A percentile compares a stretch with the other conserved stretches of the same genome.
Conservation (phyloP, 2,329 filamentous ascomycete genomes). For the Basipetospora chlamydospora region DNA sequence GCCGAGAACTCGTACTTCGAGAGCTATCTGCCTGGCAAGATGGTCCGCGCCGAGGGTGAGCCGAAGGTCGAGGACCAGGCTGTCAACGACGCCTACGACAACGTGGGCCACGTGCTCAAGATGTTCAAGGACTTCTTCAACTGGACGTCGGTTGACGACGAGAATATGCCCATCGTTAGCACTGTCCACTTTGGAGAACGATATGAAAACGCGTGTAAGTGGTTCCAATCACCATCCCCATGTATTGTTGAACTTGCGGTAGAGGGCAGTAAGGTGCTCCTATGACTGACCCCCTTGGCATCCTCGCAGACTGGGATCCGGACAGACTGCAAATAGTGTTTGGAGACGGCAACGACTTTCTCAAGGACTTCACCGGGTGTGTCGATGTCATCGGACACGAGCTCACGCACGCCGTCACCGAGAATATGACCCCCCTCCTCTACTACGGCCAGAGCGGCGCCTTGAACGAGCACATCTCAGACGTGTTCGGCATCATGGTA, state of each 20-base stretch:
- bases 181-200: slow-evolving; percentile 35
- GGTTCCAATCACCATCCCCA: too few species aligned
- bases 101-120: slow-evolving; percentile 30
- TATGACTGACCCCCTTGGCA: neutral
- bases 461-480: slow-evolving; percentile 41
- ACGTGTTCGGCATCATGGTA: slow-evolving; percentile 42
- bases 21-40: slow-evolving; percentile 23
- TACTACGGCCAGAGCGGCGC: slow-evolving; percentile 38
- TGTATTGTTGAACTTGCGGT: too few species aligned
- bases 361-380: slow-evolving; percentile 34
- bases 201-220: slow-evolving; percentile 37
- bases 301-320: slow-evolving; percentile 30
- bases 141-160: slow-evolving; percentile 37
- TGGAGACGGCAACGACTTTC: slow-evolving; percentile 36
- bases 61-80: slow-evolving; percentile 22
- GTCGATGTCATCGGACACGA: slow-evolving; percentile 45
- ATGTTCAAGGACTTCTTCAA: slow-evolving; percentile 35
- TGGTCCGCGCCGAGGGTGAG: slow-evolving; percentile 28
- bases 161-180: slow-evolving; percentile 31
- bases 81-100: slow-evolving; percentile 35
- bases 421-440: slow-evolving; percentile 32
- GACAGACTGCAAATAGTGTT: slow-evolving; percentile 37
- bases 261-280: too few species aligned
- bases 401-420: slow-evolving; percentile 38
- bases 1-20: slow-evolving; percentile 22